phyloP scores from a whole-genome alignment of 2,329 filamentous ascomycete genomes.

The Hypoxylon sp. region DNA sequence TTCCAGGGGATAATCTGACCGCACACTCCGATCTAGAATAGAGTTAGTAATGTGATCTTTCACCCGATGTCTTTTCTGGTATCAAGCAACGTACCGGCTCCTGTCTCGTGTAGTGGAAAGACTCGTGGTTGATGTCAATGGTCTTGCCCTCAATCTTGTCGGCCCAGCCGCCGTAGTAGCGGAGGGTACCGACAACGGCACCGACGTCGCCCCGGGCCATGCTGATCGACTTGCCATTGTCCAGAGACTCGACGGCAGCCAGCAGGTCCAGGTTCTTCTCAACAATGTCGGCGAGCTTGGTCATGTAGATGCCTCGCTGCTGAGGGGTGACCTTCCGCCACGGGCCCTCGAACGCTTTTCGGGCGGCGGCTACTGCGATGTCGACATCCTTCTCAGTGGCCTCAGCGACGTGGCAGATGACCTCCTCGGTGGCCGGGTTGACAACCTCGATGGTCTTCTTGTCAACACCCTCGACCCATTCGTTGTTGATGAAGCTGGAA shows the following conservation, averaged over 20 bases:
- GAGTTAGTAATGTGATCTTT: conserved; percentile 10
- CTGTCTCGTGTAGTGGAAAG: conserved; percentile 82
- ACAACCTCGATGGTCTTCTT: conserved; percentile 92
- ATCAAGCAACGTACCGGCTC: conserved; percentile 67
- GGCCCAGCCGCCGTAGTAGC: conserved; percentile 90
- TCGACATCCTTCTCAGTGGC: conserved; percentile 87
- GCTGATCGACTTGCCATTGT: conserved; percentile 83
- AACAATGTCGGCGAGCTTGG: conserved; percentile 80
- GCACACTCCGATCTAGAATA: conserved; percentile 55
- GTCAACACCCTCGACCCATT: conserved; percentile 83
- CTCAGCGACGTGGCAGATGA: conserved; percentile 83
- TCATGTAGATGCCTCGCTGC: conserved; percentile 72
- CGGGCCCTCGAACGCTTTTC: conserved; percentile 80
- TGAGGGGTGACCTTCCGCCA: conserved; percentile 76
- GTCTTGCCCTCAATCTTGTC: conserved; percentile 93
- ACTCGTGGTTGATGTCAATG: conserved; percentile 78
- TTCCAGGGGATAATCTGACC: conserved; percentile 93
- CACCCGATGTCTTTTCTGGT: background rate
- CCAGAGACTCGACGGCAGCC: conserved; percentile 83
- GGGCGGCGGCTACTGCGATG: conserved; percentile 83
- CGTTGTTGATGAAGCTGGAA: conserved; percentile 95
- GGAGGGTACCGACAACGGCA: conserved; percentile 72
- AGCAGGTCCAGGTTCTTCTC: conserved; percentile 81
- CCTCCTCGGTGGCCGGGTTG: conserved; percentile 85
- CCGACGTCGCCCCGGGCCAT: conserved; percentile 79